A percentile compares a stretch with the other conserved stretches of the same genome.
phyloP scores from a whole-genome alignment of 805 yeast species.

The Wickerhamomyces tratensis region DNA sequence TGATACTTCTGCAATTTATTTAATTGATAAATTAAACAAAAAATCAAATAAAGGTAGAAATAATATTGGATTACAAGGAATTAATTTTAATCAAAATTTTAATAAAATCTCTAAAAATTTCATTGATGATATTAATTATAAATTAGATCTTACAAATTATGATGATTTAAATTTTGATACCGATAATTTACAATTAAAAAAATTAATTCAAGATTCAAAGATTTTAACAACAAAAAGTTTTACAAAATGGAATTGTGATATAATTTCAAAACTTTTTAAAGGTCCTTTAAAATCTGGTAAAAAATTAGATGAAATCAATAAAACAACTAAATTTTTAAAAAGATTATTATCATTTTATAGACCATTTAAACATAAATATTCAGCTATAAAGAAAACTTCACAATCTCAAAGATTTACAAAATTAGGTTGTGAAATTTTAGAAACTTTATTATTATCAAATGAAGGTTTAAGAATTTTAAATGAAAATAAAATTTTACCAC shows the following conservation, averaged over 20 bases:
- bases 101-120: constrained; percentile 12
- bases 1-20: constrained; percentile 25
- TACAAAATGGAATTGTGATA: constrained; percentile 82
- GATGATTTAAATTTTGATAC: no score
- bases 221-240: constrained; percentile 74
- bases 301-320: constrained; percentile 67
- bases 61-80: constrained; percentile 22
- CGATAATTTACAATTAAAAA: constrained; percentile 62
- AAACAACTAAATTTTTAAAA: constrained; percentile 78
- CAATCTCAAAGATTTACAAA: constrained; percentile 47
- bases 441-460: constrained; percentile 46
- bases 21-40: constrained; percentile 36
- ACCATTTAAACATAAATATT: constrained; percentile 82
- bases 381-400: constrained; percentile 39
- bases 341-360: constrained; percentile 78
- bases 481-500: constrained; percentile 75
- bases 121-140: neutral
- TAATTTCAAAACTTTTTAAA: constrained; percentile 58
- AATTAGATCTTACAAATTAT: no score
- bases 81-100: constrained; percentile 16
- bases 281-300: constrained; percentile 75
- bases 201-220: constrained; percentile 54
- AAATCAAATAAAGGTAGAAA: constrained; percentile 28
- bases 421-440: constrained; percentile 70
- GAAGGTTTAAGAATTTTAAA: constrained; percentile 61